phyloP scores from a whole-genome alignment of 2,329 filamentous ascomycete species.

The Clathrospora elynae region DNA sequence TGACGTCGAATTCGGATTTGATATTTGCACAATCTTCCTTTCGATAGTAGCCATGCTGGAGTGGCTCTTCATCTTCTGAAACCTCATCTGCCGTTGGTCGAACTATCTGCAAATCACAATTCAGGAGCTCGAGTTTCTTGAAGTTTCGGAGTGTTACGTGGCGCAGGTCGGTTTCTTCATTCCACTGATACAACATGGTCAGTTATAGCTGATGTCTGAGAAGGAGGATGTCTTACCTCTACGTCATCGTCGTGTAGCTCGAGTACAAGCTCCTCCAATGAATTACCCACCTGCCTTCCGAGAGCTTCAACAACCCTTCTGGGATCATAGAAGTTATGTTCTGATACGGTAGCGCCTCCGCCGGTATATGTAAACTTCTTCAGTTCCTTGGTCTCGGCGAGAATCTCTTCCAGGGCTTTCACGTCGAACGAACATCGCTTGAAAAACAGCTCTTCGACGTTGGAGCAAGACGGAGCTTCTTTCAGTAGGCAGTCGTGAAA shows the following conservation, averaged over 20 bases:
- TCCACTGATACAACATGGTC: too few species aligned
- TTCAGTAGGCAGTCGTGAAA: not conserved
- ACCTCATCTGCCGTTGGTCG: too few species aligned
- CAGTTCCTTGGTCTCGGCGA: slow-evolving; percentile 12
- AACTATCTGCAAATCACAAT: too few species aligned
- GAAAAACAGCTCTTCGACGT: slow-evolving; percentile 19
- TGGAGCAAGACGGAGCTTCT: slow-evolving; percentile 8
- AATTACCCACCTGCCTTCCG: slow-evolving; percentile 6
- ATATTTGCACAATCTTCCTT: too few species aligned
- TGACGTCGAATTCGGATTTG: too few species aligned
- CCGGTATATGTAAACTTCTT: slow-evolving; percentile 17
- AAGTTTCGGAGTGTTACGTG: too few species aligned
- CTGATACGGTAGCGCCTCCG: slow-evolving; percentile 7
- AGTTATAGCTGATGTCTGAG: too few species aligned
- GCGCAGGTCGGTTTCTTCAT: too few species aligned
- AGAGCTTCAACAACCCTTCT: slow-evolving; percentile 15
- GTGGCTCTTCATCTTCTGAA: too few species aligned
- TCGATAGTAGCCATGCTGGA: too few species aligned
- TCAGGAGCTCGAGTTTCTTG: too few species aligned
- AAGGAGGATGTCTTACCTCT: slow-evolving; percentile 1
- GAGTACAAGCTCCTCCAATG: slow-evolving; percentile 12
- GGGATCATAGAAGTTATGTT: slow-evolving; percentile 7
- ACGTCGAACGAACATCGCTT: slow-evolving; percentile 10
- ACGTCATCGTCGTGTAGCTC: not conserved
- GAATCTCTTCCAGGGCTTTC: slow-evolving; percentile 6